Percentiles rank a stretch among this genome's conserved stretches.
phyloP scores from a whole-genome alignment of 2,329 filamentous ascomycete genomes.

The Fusarium beomiforme region DNA sequence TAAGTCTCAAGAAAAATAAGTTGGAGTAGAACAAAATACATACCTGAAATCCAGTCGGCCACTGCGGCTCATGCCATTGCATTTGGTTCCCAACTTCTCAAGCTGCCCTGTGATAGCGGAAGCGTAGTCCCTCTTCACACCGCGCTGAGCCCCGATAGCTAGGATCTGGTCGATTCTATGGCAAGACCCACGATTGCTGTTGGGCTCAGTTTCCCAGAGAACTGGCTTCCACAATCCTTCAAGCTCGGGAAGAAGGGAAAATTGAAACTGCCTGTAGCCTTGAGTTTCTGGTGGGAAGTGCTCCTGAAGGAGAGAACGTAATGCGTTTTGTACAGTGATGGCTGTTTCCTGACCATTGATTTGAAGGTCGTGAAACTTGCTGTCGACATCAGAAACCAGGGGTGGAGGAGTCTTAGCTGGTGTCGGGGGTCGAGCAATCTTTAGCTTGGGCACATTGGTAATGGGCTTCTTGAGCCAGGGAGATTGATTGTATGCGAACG shows the following conservation, averaged over 20 bases:
- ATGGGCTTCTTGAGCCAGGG: constrained; percentile 35
- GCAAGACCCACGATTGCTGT: constrained; percentile 45
- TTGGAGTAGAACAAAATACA: constrained; percentile 15
- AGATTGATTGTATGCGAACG: constrained; percentile 53
- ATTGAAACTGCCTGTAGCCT: constrained; percentile 60
- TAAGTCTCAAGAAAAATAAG: constrained; percentile 6
- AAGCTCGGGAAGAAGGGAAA: constrained; percentile 59
- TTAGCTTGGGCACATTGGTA: constrained; percentile 35
- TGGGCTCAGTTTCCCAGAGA: constrained; percentile 52
- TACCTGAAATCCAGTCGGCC: constrained; percentile 69
- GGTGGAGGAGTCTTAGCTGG: constrained; percentile 56
- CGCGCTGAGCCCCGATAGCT: constrained; percentile 66
- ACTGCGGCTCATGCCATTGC: constrained; percentile 60
- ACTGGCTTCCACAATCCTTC: constrained; percentile 64
- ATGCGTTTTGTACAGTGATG: constrained; percentile 65
- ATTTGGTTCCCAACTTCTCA: constrained; percentile 64
- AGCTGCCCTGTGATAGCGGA: constrained; percentile 60
- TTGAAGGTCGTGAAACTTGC: constrained; percentile 58
- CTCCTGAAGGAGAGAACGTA: constrained; percentile 62
- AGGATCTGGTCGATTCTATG: constrained; percentile 66
- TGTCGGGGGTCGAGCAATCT: constrained; percentile 52
- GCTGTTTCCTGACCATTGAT: constrained; percentile 56
- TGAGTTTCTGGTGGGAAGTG: constrained; percentile 61
- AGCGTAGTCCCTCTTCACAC: constrained; percentile 61
- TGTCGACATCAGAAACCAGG: constrained; percentile 43